Evolutionary conservation across 805 yeast genomes (phyloP), one percentile per base, ranked within the genome.

Genomic region (Priceomyces haplophilus): DNA sequence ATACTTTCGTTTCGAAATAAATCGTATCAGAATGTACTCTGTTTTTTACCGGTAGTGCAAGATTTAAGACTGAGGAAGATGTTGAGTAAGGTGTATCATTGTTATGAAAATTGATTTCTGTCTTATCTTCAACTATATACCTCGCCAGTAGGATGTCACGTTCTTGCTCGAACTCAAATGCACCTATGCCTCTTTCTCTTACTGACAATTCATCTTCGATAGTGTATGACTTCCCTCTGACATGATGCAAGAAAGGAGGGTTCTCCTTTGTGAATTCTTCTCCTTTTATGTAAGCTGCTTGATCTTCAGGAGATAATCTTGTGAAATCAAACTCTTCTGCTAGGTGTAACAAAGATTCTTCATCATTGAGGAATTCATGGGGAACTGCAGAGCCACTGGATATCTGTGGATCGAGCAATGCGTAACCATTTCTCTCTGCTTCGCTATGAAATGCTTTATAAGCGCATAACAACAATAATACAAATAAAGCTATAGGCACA

Each of bases 1-100:
- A 70, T 7, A 70, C 58, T 45, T 70, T 70, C 6, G 64, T 51
- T 59, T 85, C 95, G 56, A 83, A 85, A 56, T 85, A 85, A 7
- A 83, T 78, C 15, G 67, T 64, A 46, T 71, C 73, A 16, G 68
- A 56, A 33, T 48, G 49, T 11, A 49, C 37, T 42, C 75, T 43
- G 47, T 62, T 58, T 39, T 58, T 63, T 1, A 62, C 62, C 3
- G 75, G 75, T 31, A 69, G 55, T 8, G 72, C 57, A 37, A 59
- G 66, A 49, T 69, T 69, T 30, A 70, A 53, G 18, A 61, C 60
- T n/a, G 73, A 50, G 1, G 75, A 65, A 12, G 67, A 61, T 1
- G 73, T 67, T 10, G 69, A 60, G 52, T 67, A 70, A 6, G 73
- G 69, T 7, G 55, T 40, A 42, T 64, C 71, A 45, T 69, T 69